Conservation (phyloP, 2,329 filamentous ascomycete genomes). For the Metarhizium anisopliae region DNA sequence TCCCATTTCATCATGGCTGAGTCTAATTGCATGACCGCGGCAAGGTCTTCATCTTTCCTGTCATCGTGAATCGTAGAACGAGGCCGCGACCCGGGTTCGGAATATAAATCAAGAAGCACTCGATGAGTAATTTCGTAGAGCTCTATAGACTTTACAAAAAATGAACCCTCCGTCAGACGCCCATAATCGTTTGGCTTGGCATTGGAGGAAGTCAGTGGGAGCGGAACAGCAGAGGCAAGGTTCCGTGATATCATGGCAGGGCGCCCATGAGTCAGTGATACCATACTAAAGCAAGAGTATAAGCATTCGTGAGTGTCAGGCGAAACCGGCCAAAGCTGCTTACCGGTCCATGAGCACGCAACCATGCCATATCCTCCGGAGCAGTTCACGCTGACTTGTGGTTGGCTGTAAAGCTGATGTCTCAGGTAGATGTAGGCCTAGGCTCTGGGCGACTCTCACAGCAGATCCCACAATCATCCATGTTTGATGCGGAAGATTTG, state of each 20-base stretch:
- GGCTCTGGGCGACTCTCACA: slow-evolving; percentile 35
- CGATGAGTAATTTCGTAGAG: slow-evolving; percentile 29
- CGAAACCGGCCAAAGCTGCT: not conserved
- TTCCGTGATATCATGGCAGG: slow-evolving; percentile 24
- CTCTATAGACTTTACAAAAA: slow-evolving; percentile 26
- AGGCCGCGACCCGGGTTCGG: slow-evolving; percentile 6
- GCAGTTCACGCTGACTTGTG: slow-evolving; percentile 16
- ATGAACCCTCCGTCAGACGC: slow-evolving; percentile 10
- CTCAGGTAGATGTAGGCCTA: slow-evolving; percentile 34
- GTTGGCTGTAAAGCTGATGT: slow-evolving; percentile 19
- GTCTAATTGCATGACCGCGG: slow-evolving; percentile 22
- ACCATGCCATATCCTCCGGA: slow-evolving; percentile 25
- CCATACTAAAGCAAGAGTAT: slow-evolving; percentile 16
- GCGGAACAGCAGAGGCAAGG: slow-evolving; percentile 15
- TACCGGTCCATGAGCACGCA: slow-evolving; percentile 30
- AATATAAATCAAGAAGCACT: slow-evolving; percentile 20
- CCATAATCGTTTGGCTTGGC: slow-evolving; percentile 8
- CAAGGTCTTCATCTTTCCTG: slow-evolving; percentile 17
- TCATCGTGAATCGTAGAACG: slow-evolving; percentile 6
- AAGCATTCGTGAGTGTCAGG: not conserved
- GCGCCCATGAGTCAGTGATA: slow-evolving; percentile 25
- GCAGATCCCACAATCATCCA: slow-evolving; percentile 40
- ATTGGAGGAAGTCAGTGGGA: slow-evolving; percentile 8
- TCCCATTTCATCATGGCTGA: slow-evolving; percentile 23
- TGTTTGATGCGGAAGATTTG: slow-evolving; percentile 35